Evolutionary conservation across 2,329 filamentous ascomycete species (phyloP).

Genomic region (Calonectria crousiana): DNA sequence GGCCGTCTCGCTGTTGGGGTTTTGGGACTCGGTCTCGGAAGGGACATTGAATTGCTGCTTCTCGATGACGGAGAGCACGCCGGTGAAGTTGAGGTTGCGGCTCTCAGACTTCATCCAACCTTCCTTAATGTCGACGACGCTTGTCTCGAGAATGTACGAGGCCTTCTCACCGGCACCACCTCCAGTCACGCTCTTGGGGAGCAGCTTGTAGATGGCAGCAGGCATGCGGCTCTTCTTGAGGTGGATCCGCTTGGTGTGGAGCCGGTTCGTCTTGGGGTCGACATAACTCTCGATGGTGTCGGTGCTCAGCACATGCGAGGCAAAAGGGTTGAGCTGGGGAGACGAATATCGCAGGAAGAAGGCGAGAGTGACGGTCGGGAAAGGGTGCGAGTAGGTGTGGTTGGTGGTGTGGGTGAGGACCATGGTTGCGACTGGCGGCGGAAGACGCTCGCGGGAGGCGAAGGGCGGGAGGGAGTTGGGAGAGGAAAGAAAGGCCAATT

Average conservation of each 20-base stretch:
- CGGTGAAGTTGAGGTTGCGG: slow-evolving; percentile 84
- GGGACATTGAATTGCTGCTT: slow-evolving; percentile 74
- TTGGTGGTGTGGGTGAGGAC: slow-evolving; percentile 74
- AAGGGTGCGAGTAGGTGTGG: slow-evolving; percentile 83
- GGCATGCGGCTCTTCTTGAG: slow-evolving; percentile 86
- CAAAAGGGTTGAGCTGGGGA: slow-evolving; percentile 79
- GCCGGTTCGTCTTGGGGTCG: slow-evolving; percentile 78
- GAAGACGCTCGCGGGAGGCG: slow-evolving; percentile 25
- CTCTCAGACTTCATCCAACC: slow-evolving; percentile 88
- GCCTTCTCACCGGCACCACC: slow-evolving; percentile 75
- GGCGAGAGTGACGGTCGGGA: slow-evolving; percentile 87
- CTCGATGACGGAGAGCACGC: slow-evolving; percentile 83
- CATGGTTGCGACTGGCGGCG: slow-evolving; percentile 57
- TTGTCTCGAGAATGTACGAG: slow-evolving; percentile 84
- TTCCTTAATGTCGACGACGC: slow-evolving; percentile 81
- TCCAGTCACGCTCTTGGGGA: slow-evolving; percentile 77
- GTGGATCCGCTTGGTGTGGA: slow-evolving; percentile 84
- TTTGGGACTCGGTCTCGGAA: slow-evolving; percentile 38
- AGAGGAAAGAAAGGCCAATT: slow-evolving; percentile 32
- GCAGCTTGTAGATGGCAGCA: slow-evolving; percentile 78
- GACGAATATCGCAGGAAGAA: slow-evolving; percentile 90
- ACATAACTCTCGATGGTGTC: slow-evolving; percentile 83
- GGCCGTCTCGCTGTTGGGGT: slow-evolving; percentile 63
- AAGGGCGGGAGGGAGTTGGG: slow-evolving; percentile 20
- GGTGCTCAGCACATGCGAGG: slow-evolving; percentile 83